Conservation (phyloP, 1,139 yeast genomes). For the Diutina mesorugosa region DNA sequence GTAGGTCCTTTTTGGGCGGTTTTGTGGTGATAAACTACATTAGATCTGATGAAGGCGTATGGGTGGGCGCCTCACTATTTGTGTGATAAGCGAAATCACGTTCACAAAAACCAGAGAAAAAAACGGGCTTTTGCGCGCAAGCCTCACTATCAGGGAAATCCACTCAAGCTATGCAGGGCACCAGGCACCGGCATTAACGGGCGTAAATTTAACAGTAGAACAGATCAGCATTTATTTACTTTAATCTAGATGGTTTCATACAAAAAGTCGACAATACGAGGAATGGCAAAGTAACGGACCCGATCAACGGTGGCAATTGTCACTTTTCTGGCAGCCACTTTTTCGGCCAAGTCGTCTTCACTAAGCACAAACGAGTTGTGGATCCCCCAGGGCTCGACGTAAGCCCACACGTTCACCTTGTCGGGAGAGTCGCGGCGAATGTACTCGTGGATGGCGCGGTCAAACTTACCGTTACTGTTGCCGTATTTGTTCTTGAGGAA, state of each 20-base stretch:
- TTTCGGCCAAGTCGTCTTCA: slow-evolving; percentile 13
- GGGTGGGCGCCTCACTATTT: no score
- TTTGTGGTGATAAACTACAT: no score
- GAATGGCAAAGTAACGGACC: slow-evolving; percentile 6
- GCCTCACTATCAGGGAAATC: neutral
- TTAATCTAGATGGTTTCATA: neutral
- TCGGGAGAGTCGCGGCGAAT: slow-evolving; percentile 7
- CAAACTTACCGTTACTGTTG: slow-evolving; percentile 7
- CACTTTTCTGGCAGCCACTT: slow-evolving; percentile 1
- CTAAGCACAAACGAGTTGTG: slow-evolving; percentile 26
- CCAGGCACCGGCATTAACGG: neutral
- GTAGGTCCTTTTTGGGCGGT: no score
- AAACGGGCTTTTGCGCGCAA: neutral
- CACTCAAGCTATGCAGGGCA: neutral
- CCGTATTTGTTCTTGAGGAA: slow-evolving; percentile 13
- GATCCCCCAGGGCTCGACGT: slow-evolving; percentile 32
- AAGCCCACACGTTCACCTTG: slow-evolving; percentile 10
- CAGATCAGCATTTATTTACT: neutral
- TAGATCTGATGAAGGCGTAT: no score
- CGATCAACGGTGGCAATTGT: slow-evolving; percentile 9
- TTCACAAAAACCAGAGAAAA: neutral
- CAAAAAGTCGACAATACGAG: slow-evolving; percentile 6
- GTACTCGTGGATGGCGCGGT: slow-evolving; percentile 4
- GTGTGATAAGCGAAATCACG: neutral
- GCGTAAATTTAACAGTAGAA: neutral